A percentile compares a stretch with the other conserved stretches of the same genome.
Conservation (phyloP, 2,329 filamentous ascomycete species). For the Fusarium miscanthi region DNA sequence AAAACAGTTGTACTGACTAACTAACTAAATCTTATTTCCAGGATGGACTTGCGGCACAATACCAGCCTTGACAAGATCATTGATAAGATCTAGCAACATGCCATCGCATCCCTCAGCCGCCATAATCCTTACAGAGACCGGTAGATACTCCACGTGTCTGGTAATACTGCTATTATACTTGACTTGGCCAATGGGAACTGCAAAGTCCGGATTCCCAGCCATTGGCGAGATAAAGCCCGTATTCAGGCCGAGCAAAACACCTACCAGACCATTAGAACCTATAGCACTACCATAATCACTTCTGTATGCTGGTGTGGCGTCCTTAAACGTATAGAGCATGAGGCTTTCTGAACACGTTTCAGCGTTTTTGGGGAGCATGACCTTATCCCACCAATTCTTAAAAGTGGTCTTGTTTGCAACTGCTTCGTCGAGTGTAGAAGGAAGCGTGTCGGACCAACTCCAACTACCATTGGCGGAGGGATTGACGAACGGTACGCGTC, state of each 20-base stretch:
- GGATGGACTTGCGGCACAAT: neutral
- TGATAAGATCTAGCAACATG: neutral
- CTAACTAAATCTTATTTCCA: accelerated
- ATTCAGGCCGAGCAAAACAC: neutral
- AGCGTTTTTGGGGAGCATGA: neutral
- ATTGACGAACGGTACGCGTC: neutral
- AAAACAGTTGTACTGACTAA: neutral
- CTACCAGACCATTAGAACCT: neutral
- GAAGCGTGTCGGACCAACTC: neutral
- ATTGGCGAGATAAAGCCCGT: neutral
- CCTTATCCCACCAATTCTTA: neutral
- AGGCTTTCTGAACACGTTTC: neutral
- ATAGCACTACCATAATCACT: neutral
- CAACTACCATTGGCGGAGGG: neutral
- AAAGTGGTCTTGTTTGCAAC: neutral
- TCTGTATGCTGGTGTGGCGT: neutral
- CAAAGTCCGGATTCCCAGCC: neutral
- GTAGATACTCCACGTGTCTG: neutral
- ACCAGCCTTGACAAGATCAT: neutral
- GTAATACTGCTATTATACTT: neutral
- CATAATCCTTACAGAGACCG: neutral
- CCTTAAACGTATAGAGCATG: neutral
- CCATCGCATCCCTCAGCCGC: neutral
- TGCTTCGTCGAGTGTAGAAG: accelerated
- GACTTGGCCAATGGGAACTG: neutral